Percentiles rank a stretch among this genome's conserved stretches.
Conservation (phyloP, 192 early-diverging fungal species). For the Gaertneriomyces semiglobifer region DNA sequence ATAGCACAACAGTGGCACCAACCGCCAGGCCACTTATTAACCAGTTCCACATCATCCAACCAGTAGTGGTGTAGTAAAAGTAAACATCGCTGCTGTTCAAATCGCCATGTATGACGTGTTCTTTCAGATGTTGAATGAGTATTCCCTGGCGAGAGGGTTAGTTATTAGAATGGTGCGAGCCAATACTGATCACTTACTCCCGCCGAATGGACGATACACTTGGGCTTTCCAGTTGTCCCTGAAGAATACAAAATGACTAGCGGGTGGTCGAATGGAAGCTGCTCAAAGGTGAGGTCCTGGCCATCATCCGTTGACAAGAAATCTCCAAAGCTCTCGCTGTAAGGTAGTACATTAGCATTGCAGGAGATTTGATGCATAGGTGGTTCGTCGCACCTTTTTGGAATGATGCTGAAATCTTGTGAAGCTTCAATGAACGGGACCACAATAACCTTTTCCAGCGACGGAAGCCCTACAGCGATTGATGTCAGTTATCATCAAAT, state of each 20-base stretch:
- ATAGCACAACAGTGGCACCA: slow-evolving; percentile 42
- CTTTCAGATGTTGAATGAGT: slow-evolving; percentile 90
- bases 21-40: slow-evolving; percentile 69
- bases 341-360: slow-evolving; percentile 4
- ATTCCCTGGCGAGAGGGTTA: slow-evolving; percentile 50
- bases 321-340: slow-evolving; percentile 31
- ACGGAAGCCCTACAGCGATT: slow-evolving; percentile 44
- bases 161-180: background rate
- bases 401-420: slow-evolving; percentile 23
- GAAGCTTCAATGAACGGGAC: slow-evolving; percentile 64
- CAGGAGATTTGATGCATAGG: background rate
- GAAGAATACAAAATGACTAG: slow-evolving; percentile 89
- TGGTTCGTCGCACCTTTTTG: slow-evolving; percentile 26
- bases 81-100: slow-evolving; percentile 71
- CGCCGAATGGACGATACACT: slow-evolving; percentile 93
- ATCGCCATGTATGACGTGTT: slow-evolving; percentile 85
- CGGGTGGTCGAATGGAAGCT: slow-evolving; percentile 88
- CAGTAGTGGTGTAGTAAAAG: slow-evolving; percentile 76
- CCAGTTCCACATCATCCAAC: slow-evolving; percentile 99
- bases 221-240: slow-evolving; percentile 89
- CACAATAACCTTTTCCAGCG: slow-evolving; percentile 72
- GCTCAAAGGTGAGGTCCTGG: slow-evolving; percentile 65
- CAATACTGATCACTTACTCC: slow-evolving; percentile 49
- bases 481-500: background rate
- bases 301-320: slow-evolving; percentile 48